Evolutionary conservation across 1,284 basidiomycete species (phyloP).

Genomic region (Fomitopsis pinicola): DNA sequence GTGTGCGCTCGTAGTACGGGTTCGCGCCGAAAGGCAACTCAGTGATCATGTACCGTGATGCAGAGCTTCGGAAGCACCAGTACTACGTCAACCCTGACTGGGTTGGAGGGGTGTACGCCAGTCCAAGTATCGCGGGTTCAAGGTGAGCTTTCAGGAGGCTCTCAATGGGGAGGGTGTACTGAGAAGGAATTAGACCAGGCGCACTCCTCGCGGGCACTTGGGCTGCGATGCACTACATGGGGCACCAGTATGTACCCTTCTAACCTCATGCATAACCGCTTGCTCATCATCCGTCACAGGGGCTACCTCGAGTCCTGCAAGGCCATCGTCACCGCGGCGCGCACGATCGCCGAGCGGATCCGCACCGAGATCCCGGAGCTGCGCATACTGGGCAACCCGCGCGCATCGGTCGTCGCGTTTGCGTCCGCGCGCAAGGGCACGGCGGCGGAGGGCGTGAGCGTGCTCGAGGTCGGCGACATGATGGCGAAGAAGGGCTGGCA

Average conservation of each 20-base stretch:
- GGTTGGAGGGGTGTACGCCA: constrained; percentile 78
- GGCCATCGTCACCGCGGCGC: constrained; percentile 74
- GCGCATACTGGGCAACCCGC: constrained; percentile 84
- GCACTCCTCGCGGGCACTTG: constrained; percentile 93
- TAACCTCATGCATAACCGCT: background rate
- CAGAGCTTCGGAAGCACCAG: constrained; percentile 72
- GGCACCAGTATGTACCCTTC: constrained; percentile 56
- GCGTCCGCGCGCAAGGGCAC: constrained; percentile 44
- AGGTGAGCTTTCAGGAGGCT: constrained; percentile 44
- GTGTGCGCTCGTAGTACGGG: constrained; percentile 52
- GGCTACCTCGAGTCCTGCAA: constrained; percentile 92
- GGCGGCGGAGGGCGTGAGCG: constrained; percentile 48
- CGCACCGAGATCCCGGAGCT: constrained; percentile 71
- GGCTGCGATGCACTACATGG: constrained; percentile 94
- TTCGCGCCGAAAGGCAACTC: constrained; percentile 92
- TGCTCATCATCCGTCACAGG: constrained; percentile 32
- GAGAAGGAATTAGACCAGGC: constrained; percentile 60
- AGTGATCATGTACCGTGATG: constrained; percentile 86
- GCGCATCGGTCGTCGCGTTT: constrained; percentile 90
- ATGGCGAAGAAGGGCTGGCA: constrained; percentile 90
- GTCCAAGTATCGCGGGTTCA: constrained; percentile 85
- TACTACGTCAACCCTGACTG: constrained; percentile 84
- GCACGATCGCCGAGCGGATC: constrained; percentile 66
- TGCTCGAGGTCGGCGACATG: constrained; percentile 86
- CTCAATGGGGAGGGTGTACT: background rate